Evolutionary conservation across 2,329 filamentous ascomycete genomes (phyloP).

Genomic region (Trichophyton benhamiae): DNA sequence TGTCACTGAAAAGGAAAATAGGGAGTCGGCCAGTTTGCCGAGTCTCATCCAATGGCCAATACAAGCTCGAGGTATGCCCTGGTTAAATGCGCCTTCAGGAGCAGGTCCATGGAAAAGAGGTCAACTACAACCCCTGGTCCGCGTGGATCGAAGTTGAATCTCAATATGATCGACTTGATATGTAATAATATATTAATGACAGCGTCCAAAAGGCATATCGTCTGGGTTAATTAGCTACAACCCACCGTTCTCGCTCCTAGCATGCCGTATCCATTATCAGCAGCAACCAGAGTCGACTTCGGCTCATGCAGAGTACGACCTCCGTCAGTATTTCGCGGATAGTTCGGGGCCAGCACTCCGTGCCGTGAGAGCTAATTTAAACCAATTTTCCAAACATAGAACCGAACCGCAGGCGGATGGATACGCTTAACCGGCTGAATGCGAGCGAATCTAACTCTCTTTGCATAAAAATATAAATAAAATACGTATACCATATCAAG

Average conservation of each 20-base stretch:
- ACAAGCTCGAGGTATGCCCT: neutral
- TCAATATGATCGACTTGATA: conserved; percentile 2
- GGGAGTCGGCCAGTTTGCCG: neutral
- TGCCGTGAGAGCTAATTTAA: conserved; percentile 1
- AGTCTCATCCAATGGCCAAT: neutral
- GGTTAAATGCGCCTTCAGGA: neutral
- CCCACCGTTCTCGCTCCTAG: neutral
- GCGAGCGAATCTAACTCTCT: neutral
- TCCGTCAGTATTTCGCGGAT: neutral
- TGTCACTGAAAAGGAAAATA: no score
- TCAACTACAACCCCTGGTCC: neutral
- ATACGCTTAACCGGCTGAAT: neutral
- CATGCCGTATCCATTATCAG: neutral
- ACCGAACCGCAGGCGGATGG: neutral
- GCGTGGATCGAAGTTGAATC: neutral
- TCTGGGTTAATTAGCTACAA: neutral
- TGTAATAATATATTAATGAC: neutral
- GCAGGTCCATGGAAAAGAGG: neutral
- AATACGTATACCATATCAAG: neutral
- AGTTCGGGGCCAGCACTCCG: neutral
- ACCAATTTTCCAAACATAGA: conserved; percentile 1
- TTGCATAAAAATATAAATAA: neutral
- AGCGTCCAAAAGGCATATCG: neutral
- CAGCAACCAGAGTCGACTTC: neutral
- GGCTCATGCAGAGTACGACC: neutral